Evolutionary conservation across 306 rosid species (phyloP), one percentile per base, ranked within the genome.

Genomic region (Lathyrus oleraceus): DNA sequence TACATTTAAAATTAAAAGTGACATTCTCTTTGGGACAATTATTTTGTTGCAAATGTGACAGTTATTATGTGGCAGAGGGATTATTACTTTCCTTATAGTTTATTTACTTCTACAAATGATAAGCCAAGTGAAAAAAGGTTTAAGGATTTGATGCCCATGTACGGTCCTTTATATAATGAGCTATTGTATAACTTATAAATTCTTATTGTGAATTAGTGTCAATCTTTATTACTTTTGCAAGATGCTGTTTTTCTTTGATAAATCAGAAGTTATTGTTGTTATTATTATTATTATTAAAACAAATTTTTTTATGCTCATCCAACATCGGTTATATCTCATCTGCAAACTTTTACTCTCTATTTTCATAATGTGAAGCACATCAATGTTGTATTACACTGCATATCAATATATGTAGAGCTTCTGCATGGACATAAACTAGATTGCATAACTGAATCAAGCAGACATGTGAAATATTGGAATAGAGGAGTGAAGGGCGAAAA

Each of bases 141-240:
- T 59, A 12, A 17, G 44, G 17, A 48, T 58, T 27, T 27, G 39
- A 49, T 30, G 17, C 44, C 30, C 61, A 3, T 16, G 38, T 25
- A 68, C 25, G 36, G 25, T 59, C 71, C 47, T 69, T 47, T 58
- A 23, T 49, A 25, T 11, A 54, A 42, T 44, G 64, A 13, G 14
- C 25, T 19, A 44, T 16, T 47, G 36, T 23, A 11, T 54, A 45
- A 38, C 58, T 65, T 61, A 47, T 48, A n/a, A 15, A 67, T 67
- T 67, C 61, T 67, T 45, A 40, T 67, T 45, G 57, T 32, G 54
- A 79, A 53, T 79, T 44, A 36, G 62, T 63, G 62, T 68, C 16
- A 43, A 6, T 3, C 23, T 62, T 45, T 17, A 48, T 44, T 44
- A 61, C 57, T 45, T 21, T 17, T 63, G 13, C 57, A 80, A 64